Percentiles rank a stretch among this genome's conserved stretches.
Conservation (phyloP, 805 yeast genomes). For the Lachancea waltii region DNA sequence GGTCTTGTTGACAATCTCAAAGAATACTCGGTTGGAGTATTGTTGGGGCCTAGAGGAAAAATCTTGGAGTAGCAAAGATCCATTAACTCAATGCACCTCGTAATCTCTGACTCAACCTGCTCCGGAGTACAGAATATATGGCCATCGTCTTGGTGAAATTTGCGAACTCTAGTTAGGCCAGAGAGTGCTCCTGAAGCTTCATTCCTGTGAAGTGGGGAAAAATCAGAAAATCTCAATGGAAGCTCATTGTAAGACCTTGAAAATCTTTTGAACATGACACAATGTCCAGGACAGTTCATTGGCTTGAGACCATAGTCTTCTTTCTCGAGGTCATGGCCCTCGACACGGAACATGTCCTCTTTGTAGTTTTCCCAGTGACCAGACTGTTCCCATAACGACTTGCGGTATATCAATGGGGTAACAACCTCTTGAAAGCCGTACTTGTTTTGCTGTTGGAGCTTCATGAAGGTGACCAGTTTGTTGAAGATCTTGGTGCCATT, state of each 20-base stretch:
- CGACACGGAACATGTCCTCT: conserved; percentile 89
- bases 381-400: conserved; percentile 77
- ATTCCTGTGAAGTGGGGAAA: conserved; percentile 87
- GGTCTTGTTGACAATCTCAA: conserved; percentile 85
- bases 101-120: conserved; percentile 72
- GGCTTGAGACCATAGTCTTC: conserved; percentile 81
- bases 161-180: conserved; percentile 86
- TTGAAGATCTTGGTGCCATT: conserved; percentile 87
- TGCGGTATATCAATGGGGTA: conserved; percentile 83
- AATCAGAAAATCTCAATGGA: conserved; percentile 82
- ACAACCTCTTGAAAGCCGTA: conserved; percentile 89
- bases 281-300: conserved; percentile 95
- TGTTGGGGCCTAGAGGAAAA: conserved; percentile 27
- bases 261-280: conserved; percentile 67
- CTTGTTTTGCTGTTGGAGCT: conserved; percentile 56
- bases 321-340: conserved; percentile 39
- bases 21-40: conserved; percentile 41
- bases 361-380: conserved; percentile 96
- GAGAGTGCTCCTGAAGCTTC: conserved; percentile 92
- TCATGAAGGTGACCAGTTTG: conserved; percentile 74
- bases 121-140: conserved; percentile 83
- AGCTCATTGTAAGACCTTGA: conserved; percentile 80
- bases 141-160: conserved; percentile 98
- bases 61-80: conserved; percentile 68
- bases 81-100: conserved; percentile 62